These are phyloP conservation scores for Amanita rimosa DNA, from an alignment of 768 basidiomycete species.

Conservation along the genomic window DNA sequence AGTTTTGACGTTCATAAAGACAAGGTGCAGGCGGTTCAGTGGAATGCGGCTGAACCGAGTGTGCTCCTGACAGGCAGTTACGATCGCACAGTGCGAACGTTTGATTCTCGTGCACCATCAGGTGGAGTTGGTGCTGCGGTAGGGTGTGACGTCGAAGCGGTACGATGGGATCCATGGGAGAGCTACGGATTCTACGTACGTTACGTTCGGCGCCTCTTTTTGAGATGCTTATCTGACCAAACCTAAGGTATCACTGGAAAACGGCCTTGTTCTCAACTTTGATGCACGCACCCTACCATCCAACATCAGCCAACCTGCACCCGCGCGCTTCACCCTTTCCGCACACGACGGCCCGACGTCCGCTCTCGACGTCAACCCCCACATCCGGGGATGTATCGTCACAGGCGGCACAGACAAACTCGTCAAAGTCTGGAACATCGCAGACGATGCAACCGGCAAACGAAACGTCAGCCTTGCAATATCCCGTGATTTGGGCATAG, in stretches of 20 bases:
- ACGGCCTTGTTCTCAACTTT: constrained; percentile 87
- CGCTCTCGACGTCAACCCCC: constrained; percentile 83
- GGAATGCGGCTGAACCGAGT: constrained; percentile 84
- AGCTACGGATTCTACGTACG: constrained; percentile 76
- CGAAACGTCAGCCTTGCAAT: constrained; percentile 74
- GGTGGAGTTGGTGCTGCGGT: constrained; percentile 76
- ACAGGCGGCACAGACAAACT: constrained; percentile 94
- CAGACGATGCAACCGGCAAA: constrained; percentile 54
- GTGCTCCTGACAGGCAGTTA: constrained; percentile 90
- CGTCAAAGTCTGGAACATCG: constrained; percentile 93
- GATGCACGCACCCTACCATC: constrained; percentile 79
- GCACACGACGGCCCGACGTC: constrained; percentile 91
- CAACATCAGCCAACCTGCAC: constrained; percentile 49
- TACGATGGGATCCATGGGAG: constrained; percentile 97
- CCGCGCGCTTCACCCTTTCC: constrained; percentile 76
- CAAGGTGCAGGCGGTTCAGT: constrained; percentile 93
- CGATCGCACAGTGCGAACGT: constrained; percentile 90
- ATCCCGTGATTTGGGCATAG: constrained; percentile 84
- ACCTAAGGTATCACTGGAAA: constrained; percentile 84
- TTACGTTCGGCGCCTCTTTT: constrained; percentile 25
- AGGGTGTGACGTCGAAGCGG: constrained; percentile 87
- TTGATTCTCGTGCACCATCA: constrained; percentile 80
- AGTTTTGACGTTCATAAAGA: constrained; percentile 84
- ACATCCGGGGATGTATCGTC: constrained; percentile 80
- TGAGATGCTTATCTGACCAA: constrained; percentile 3